A percentile compares a stretch with the other conserved stretches of the same genome.
phyloP scores from a whole-genome alignment of 441 rosid species.

The Syzygium syzygioides region DNA sequence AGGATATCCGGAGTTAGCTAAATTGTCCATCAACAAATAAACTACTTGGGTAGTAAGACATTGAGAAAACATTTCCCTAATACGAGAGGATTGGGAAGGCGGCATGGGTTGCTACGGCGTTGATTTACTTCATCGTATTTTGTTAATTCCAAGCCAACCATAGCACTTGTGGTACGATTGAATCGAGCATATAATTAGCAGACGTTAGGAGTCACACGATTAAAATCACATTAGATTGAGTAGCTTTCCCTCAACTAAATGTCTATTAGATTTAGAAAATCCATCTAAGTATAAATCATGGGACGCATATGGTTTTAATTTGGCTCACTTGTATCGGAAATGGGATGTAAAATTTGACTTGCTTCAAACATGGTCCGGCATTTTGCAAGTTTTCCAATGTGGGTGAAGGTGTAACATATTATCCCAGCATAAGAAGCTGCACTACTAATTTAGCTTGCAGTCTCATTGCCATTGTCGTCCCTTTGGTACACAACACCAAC shows the following conservation, averaged over 20 bases:
- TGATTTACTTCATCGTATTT: not conserved
- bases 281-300: not conserved
- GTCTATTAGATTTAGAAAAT: not conserved
- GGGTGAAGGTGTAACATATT: not conserved
- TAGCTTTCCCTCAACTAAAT: not conserved
- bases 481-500: not conserved
- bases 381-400: not conserved
- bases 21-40: not conserved
- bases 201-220: not conserved
- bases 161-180: not conserved
- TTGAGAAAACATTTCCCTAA: too few species aligned
- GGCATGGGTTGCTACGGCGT: not conserved
- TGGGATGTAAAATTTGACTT: not conserved
- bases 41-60: accelerated
- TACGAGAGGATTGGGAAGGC: not conserved
- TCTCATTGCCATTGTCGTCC: not conserved
- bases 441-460: not conserved
- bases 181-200: not conserved
- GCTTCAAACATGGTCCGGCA: not conserved
- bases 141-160: not conserved
- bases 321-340: not conserved
- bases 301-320: not conserved
- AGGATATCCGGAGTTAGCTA: not conserved
- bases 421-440: not conserved
- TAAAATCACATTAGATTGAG: not conserved